Evolutionary conservation across 2,329 filamentous ascomycete species (phyloP).

Genomic region (Alternaria sp.): DNA sequence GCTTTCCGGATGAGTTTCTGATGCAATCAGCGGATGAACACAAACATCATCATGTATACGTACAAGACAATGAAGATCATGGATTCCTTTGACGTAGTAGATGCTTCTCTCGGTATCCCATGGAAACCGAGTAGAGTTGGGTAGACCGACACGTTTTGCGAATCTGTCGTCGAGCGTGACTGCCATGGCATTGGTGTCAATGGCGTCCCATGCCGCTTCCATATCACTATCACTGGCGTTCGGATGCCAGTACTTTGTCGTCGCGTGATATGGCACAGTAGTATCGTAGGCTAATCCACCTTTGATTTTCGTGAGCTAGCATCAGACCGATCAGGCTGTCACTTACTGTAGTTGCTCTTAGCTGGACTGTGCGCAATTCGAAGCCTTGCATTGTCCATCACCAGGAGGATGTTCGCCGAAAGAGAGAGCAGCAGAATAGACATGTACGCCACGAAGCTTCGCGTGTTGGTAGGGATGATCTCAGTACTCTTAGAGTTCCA

Average conservation of each 20-base stretch:
- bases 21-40: not conserved
- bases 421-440: conserved; percentile 39
- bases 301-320: conserved; percentile 14
- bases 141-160: conserved; percentile 29
- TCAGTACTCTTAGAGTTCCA: conserved; percentile 34
- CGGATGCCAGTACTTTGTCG: conserved; percentile 40
- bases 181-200: conserved; percentile 43
- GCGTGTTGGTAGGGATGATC: conserved; percentile 34
- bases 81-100: conserved; percentile 45
- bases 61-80: conserved; percentile 46
- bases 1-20: conserved; percentile 46
- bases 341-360: conserved; percentile 36
- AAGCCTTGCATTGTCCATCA: conserved; percentile 35
- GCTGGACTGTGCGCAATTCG: conserved; percentile 21
- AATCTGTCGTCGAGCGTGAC: conserved; percentile 39
- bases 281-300: conserved; percentile 39
- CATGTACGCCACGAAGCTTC: conserved; percentile 34
- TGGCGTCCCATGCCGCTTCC: conserved; percentile 43
- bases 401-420: conserved; percentile 36
- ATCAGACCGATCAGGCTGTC: not conserved
- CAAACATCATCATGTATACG: not conserved
- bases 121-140: conserved; percentile 37
- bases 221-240: conserved; percentile 32
- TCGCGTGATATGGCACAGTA: conserved; percentile 32
- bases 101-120: conserved; percentile 46